phyloP scores from a whole-genome alignment of 495 filamentous ascomycete species.

The Xylaria curta region DNA sequence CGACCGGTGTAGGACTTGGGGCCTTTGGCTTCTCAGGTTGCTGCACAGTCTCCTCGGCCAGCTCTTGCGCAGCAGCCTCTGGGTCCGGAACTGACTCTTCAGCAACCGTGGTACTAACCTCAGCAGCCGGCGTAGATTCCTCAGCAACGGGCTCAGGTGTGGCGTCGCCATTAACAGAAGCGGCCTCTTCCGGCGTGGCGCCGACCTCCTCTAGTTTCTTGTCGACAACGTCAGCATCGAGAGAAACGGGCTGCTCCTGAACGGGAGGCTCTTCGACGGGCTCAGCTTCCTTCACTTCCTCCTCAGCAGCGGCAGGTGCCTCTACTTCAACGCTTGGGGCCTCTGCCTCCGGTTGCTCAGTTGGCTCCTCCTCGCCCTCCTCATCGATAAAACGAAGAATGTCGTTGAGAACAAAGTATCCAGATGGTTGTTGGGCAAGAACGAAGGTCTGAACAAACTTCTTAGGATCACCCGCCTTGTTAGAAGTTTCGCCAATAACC shows the following conservation, averaged over 20 bases:
- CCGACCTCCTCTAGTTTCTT: slow-evolving; percentile 58
- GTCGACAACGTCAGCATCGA: slow-evolving; percentile 54
- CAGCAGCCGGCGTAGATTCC: slow-evolving; percentile 60
- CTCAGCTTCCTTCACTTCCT: slow-evolving; percentile 48
- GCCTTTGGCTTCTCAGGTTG: slow-evolving; percentile 65
- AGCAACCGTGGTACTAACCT: slow-evolving; percentile 53
- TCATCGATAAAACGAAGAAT: slow-evolving; percentile 94
- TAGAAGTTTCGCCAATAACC: slow-evolving; percentile 97
- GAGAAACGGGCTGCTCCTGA: slow-evolving; percentile 48
- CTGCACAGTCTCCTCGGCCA: slow-evolving; percentile 54
- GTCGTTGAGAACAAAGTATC: slow-evolving; percentile 98
- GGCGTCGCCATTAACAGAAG: slow-evolving; percentile 44
- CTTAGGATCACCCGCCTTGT: slow-evolving; percentile 84
- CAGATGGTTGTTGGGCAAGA: slow-evolving; percentile 92
- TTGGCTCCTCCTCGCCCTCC: slow-evolving; percentile 66
- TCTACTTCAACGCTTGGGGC: slow-evolving; percentile 52
- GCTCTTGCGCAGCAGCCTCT: slow-evolving; percentile 49
- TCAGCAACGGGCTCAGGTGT: slow-evolving; percentile 45
- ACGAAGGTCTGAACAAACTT: slow-evolving; percentile 99
- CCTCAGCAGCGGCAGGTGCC: slow-evolving; percentile 51
- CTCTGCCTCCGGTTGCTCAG: slow-evolving; percentile 52
- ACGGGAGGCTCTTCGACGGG: slow-evolving; percentile 42
- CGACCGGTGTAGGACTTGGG: slow-evolving; percentile 63
- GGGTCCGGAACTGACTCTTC: slow-evolving; percentile 42
- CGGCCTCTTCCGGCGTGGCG: slow-evolving; percentile 43